Evolutionary conservation across 78 protist species (phyloP).

Genomic region (Chrysochromulina parva): DNA sequence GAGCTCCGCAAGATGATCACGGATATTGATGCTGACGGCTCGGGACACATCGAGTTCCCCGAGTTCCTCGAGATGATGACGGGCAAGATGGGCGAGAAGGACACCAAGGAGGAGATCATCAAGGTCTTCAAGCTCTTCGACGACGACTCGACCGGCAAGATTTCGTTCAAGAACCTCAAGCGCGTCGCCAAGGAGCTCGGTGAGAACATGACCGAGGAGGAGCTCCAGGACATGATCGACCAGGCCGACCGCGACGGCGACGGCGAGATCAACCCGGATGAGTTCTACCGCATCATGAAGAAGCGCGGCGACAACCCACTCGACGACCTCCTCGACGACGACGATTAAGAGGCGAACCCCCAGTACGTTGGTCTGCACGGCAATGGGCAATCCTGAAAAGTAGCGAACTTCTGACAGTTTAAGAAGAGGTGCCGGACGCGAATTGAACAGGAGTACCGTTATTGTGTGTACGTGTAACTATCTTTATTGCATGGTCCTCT

Average conservation of each 20-base stretch:
- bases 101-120: conserved; percentile 81
- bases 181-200: conserved; percentile 92
- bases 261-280: conserved; percentile 84
- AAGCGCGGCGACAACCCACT: conserved; percentile 56
- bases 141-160: conserved; percentile 83
- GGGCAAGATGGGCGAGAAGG: conserved; percentile 79
- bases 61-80: conserved; percentile 92
- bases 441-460: too few relatives aligned
- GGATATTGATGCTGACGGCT: conserved; percentile 83
- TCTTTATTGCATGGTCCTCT: too few relatives aligned
- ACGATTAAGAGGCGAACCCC: not conserved
- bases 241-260: conserved; percentile 90
- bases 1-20: conserved; percentile 78
- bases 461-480: too few relatives aligned
- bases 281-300: conserved; percentile 88
- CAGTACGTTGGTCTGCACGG: too few relatives aligned
- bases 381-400: too few relatives aligned
- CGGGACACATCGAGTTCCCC: conserved; percentile 80
- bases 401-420: too few relatives aligned
- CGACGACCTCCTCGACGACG: conserved; percentile 27
- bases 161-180: conserved; percentile 83
- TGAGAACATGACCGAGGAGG: conserved; percentile 88
- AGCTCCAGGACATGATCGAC: conserved; percentile 89
- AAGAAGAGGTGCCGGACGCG: too few relatives aligned
- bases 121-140: conserved; percentile 90